A percentile compares a stretch with the other conserved stretches of the same genome.
phyloP scores from a whole-genome alignment of 371 early-diverging fungal genomes.

The Paraphysoderma sedebokerense region DNA sequence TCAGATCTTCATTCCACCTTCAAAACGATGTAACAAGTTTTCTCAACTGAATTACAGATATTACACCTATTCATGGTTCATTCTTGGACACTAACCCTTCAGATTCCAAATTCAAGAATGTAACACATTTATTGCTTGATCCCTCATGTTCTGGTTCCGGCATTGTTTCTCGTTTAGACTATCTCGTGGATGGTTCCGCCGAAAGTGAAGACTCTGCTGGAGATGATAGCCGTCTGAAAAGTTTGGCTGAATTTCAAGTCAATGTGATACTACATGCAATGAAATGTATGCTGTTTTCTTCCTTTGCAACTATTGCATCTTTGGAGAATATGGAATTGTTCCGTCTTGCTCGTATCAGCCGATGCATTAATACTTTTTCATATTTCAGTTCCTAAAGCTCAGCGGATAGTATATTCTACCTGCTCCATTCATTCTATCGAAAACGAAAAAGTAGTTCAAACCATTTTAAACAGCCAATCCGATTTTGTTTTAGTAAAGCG shows the following conservation, averaged over 20 bases:
- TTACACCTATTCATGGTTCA: slow-evolving; percentile 35
- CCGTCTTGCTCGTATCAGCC: no score
- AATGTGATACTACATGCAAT: slow-evolving; percentile 44
- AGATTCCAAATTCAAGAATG: slow-evolving; percentile 36
- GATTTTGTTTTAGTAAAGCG: slow-evolving; percentile 39
- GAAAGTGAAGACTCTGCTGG: slow-evolving; percentile 2
- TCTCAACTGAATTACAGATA: no score
- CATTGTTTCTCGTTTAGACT: slow-evolving; percentile 71
- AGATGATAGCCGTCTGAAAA: slow-evolving; percentile 5
- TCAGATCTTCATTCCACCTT: no score
- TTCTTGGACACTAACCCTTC: slow-evolving; percentile 48
- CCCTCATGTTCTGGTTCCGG: slow-evolving; percentile 98
- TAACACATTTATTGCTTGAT: slow-evolving; percentile 77
- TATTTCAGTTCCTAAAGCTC: slow-evolving; percentile 58
- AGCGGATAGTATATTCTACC: slow-evolving; percentile 83
- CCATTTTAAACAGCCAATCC: slow-evolving; percentile 25
- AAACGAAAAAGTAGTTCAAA: slow-evolving; percentile 85
- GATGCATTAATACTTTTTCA: no score
- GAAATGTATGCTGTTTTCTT: slow-evolving; percentile 45
- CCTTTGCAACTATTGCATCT: no score
- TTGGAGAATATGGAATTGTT: no score
- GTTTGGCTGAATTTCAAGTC: slow-evolving; percentile 55
- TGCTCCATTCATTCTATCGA: slow-evolving; percentile 89
- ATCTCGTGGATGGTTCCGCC: slow-evolving; percentile 40
- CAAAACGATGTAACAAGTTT: no score